phyloP scores from a whole-genome alignment of 2,329 filamentous ascomycete species.

The Elsinoe batatas region DNA sequence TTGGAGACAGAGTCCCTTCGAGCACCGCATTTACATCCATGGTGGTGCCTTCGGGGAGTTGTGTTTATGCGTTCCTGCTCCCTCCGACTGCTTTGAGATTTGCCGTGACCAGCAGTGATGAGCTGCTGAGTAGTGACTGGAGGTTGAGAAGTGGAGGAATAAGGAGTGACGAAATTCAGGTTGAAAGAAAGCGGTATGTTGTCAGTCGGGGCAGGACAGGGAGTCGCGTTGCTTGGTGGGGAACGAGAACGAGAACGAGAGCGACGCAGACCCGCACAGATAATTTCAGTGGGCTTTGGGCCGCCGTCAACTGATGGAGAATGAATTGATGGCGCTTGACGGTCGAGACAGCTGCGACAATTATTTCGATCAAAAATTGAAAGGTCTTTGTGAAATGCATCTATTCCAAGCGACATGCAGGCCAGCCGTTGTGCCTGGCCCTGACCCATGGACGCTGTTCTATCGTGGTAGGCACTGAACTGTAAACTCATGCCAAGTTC shows the following conservation, averaged over 20 bases:
- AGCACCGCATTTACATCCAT: constrained; percentile 99
- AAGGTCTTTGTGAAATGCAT: background rate
- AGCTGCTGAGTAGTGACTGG: background rate
- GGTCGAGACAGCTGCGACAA: background rate
- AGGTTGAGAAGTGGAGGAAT: background rate
- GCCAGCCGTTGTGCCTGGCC: background rate
- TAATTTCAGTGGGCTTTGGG: constrained; percentile 5
- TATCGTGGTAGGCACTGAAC: too few species aligned
- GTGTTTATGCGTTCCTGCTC: background rate
- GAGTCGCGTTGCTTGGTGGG: constrained; percentile 13
- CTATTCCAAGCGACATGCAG: background rate
- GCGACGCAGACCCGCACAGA: constrained; percentile 10
- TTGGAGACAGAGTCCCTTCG: constrained; percentile 83
- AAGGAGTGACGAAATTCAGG: constrained; percentile 5
- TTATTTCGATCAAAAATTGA: too few species aligned
- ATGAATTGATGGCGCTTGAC: background rate
- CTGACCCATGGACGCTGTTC: background rate
- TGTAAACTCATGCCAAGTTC: background rate
- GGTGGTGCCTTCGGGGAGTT: constrained; percentile 41
- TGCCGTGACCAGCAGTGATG: background rate
- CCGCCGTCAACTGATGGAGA: background rate
- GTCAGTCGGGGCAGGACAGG: constrained; percentile 2
- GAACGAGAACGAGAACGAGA: background rate
- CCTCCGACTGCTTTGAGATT: background rate
- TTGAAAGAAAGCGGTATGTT: background rate